Conservation (phyloP, 441 rosid species). For the Euphorbia neoarborescens region DNA sequence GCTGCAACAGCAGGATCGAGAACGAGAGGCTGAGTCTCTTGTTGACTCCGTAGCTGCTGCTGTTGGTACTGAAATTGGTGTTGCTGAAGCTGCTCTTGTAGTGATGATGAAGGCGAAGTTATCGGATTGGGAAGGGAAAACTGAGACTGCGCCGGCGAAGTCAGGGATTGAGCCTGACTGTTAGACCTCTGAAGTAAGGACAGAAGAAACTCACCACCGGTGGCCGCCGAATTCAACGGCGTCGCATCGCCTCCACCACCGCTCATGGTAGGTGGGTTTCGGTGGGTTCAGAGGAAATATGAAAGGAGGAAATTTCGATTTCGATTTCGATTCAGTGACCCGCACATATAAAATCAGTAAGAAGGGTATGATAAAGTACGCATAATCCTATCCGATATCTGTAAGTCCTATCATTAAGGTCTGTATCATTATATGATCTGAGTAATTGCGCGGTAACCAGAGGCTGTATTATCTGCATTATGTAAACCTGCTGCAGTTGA, state of each 20-base stretch:
- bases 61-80: background rate
- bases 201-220: constrained; percentile 68
- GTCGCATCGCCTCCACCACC: constrained; percentile 52
- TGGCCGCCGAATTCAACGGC: constrained; percentile 30
- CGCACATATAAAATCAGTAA: too few relatives aligned
- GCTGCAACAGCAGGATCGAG: constrained; percentile 85
- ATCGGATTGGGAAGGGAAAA: constrained; percentile 20
- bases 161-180: constrained; percentile 19
- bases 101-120: constrained; percentile 20
- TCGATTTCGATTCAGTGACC: too few relatives aligned
- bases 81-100: constrained; percentile 11
- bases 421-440: too few relatives aligned
- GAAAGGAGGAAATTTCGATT: background rate
- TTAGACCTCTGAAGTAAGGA: constrained; percentile 59
- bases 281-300: constrained; percentile 12
- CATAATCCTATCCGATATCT: too few relatives aligned
- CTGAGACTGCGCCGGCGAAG: constrained; percentile 15
- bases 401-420: too few relatives aligned
- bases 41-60: constrained; percentile 19
- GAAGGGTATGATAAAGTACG: too few relatives aligned
- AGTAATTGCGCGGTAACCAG: too few relatives aligned
- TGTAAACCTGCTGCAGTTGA: too few relatives aligned
- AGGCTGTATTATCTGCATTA: too few relatives aligned
- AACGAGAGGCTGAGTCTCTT: constrained; percentile 20
- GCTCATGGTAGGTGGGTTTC: constrained; percentile 27